Conservation (phyloP, 2,329 filamentous ascomycete species). For the Fusarium agapanthi region DNA sequence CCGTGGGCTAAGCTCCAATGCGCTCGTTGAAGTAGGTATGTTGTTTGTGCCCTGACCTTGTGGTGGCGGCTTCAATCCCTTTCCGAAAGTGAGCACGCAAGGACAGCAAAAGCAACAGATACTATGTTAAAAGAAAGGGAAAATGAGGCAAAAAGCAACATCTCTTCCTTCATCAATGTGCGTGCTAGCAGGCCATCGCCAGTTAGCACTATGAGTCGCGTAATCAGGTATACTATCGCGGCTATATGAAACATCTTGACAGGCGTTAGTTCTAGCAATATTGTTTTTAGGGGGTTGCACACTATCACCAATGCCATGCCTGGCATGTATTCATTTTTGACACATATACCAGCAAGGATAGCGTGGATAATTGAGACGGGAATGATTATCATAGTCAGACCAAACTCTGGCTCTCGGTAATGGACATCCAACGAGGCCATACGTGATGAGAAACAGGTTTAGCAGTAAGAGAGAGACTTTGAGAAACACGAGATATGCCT, state of each 20-base stretch:
- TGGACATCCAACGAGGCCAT: not conserved
- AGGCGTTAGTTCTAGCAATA: not conserved
- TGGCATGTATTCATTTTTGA: not conserved
- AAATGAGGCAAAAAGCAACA: not conserved
- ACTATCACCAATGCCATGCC: not conserved
- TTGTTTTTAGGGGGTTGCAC: not conserved
- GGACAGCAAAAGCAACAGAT: not conserved
- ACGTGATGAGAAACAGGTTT: not conserved
- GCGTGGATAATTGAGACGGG: not conserved
- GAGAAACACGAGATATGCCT: not conserved
- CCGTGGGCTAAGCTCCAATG: not conserved
- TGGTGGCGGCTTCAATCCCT: not conserved
- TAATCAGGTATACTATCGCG: not conserved
- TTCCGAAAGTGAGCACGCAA: not conserved
- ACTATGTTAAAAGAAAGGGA: not conserved
- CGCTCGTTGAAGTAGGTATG: not conserved
- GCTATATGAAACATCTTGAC: not conserved
- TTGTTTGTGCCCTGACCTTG: not conserved
- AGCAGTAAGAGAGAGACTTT: not conserved
- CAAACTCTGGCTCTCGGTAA: not conserved
- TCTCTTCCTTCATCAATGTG: not conserved
- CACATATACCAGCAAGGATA: not conserved
- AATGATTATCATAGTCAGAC: not conserved
- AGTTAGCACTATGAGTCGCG: not conserved
- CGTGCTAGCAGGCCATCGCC: not conserved